Base-by-base conservation (phyloP, 208 protist species). In the Trypanosoma melophagium region DNA sequence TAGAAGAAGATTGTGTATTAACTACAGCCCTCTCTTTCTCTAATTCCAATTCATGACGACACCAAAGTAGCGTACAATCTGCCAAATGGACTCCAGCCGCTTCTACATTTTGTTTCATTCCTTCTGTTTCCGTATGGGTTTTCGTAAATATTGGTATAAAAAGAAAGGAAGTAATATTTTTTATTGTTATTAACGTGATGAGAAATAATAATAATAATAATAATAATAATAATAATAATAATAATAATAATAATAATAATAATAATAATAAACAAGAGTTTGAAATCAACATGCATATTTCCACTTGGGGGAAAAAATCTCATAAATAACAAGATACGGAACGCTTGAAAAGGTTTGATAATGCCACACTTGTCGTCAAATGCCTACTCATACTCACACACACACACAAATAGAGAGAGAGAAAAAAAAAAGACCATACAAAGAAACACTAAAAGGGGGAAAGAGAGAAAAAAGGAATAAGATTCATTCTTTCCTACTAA, bases 11-110 rank as follows among this genome's bases (percentile, higher is more conserved):
- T 47, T 47, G 13, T 47, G 9, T 47, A 47, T 35, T 35, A 35
- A 1, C 42, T 21, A 3, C 49, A 3, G 66, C 14, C 14, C n/a
- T 19, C 22, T 66, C 69, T 45, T 73, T 42, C 64, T 79, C 59
- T 24, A 64, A 7, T 35, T 75, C 51, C 35, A 79, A 62, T 38
- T 81, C 69, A n/a, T 55, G 56, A 49, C 66, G 72, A 19, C 44
- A 69, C n/a, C 58, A 44, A 8, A 81, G 13, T 12, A 81, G 62
- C 4, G 70, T 72, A 55, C 77, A 80, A 53, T 70, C 73, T 13
- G 75, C 80, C 51, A 75, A 76, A 52, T 86, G 80, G 14, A 86
- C 73, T 17, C 80, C 80, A 13, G 76, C 61, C 2, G 63, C 52
- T 55, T 86, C 80, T 51, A 82, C 71, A 66, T 69, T 79, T 45